phyloP scores from a whole-genome alignment of 2,329 filamentous ascomycete species.

The Elsinoe perseae region DNA sequence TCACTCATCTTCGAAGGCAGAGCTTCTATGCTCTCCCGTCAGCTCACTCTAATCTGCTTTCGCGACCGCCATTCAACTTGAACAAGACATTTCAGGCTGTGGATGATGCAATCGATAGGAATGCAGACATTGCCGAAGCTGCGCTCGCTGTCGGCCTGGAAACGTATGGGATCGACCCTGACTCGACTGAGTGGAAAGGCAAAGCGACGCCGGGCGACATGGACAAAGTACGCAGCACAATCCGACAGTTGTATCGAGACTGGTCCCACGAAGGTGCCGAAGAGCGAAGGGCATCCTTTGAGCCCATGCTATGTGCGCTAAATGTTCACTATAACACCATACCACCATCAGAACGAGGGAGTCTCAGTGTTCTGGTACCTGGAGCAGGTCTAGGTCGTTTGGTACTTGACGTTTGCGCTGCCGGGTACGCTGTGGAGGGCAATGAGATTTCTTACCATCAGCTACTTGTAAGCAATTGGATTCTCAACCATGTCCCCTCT shows the following conservation, averaged over 20 bases:
- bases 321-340: constrained; percentile 37
- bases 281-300: constrained; percentile 72
- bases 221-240: constrained; percentile 85
- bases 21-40: constrained; percentile 87
- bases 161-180: constrained; percentile 52
- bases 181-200: constrained; percentile 56
- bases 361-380: constrained; percentile 65
- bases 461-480: constrained; percentile 72
- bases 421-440: constrained; percentile 70
- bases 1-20: constrained; percentile 81
- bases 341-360: constrained; percentile 22
- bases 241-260: constrained; percentile 90
- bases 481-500: constrained; percentile 59
- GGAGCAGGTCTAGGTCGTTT: constrained; percentile 83
- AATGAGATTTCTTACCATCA: constrained; percentile 97
- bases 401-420: constrained; percentile 73
- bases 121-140: constrained; percentile 71
- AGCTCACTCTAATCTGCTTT: constrained; percentile 74
- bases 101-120: constrained; percentile 81
- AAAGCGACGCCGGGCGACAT: constrained; percentile 66
- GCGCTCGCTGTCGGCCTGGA: constrained; percentile 65
- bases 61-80: constrained; percentile 72
- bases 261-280: constrained; percentile 72
- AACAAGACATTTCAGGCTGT: constrained; percentile 69
- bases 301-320: constrained; percentile 62